Evolutionary conservation across 2,329 filamentous ascomycete species (phyloP), one percentile per base, ranked within the genome.

Genomic region (Chalara sp.): DNA sequence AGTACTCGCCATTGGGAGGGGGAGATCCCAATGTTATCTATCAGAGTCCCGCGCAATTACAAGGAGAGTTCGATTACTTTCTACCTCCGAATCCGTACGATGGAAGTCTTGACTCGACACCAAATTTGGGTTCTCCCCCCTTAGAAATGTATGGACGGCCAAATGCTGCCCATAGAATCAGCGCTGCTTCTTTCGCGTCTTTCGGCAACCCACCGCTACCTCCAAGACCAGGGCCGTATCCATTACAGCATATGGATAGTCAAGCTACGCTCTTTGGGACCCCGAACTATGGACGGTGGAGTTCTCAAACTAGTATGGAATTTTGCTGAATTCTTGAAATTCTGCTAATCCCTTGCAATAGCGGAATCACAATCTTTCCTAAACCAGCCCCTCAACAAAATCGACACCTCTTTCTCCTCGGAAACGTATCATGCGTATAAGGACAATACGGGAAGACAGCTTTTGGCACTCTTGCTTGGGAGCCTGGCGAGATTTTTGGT

Each of bases 381-480:
- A n/a, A 37, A 37, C n/a, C 8, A 37, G 35, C 8, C 8, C 35
- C 2, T 37, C 35, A 37, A 37, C n/a, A n/a, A 37, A 37, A 37
- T 37, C 35, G 35, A 37, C 35, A 37, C 35, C 35, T 10, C 8
- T n/a, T 37, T 37, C 35, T 10, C 35, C 8, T 37, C 35, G 4
- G 35, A 10, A n/a, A n/a, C 8, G n/a, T 37, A 37, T n/a, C 35
- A 37, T 37, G 35, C 32, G 1, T 47, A 32, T 21, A 47, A 47
- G 39, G 45, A 28, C 45, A 47, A 61, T 35, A 56, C 55, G 2
- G 54, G 50, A 8, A 59, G 51, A 43, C 63, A 65, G 47, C 50
- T 63, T 30, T 47, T 56, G 39, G 52, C 58, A 46, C 58, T 65
- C 30, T 48, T 65, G 13, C 31, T 60, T 6, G 55, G 50, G 6